Percentiles rank a stretch among this genome's conserved stretches.
These are phyloP conservation scores for Rhynchosporium secalis DNA, from an alignment of 2,329 filamentous ascomycete genomes.

Conservation along the genomic window DNA sequence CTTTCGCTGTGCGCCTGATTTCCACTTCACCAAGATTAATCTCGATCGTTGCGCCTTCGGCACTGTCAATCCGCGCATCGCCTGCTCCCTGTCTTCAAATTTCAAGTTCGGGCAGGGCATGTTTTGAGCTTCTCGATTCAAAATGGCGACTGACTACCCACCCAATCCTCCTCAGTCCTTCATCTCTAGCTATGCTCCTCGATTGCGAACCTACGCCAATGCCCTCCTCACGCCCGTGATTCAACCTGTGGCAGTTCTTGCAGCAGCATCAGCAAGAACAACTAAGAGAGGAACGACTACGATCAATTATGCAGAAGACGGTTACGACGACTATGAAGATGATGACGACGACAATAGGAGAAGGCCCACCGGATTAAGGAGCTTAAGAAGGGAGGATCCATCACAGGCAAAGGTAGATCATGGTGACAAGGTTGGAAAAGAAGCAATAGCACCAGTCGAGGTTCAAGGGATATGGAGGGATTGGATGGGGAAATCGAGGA, in stretches of 20 bases:
- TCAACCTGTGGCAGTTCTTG: slow-evolving; percentile 64
- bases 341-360: slow-evolving; percentile 71
- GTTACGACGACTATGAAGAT: slow-evolving; percentile 81
- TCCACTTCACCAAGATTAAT: background rate
- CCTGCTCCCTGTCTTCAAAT: slow-evolving; percentile 6
- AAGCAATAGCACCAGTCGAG: slow-evolving; percentile 74
- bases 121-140: slow-evolving; percentile 24
- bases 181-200: slow-evolving; percentile 87
- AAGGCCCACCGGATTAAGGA: slow-evolving; percentile 77
- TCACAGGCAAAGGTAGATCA: slow-evolving; percentile 63
- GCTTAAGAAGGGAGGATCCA: slow-evolving; percentile 73
- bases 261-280: slow-evolving; percentile 72
- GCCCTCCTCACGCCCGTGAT: slow-evolving; percentile 84
- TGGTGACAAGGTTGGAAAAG: slow-evolving; percentile 79
- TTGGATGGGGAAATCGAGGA: slow-evolving; percentile 80
- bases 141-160: slow-evolving; percentile 42
- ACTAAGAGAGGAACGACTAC: slow-evolving; percentile 96
- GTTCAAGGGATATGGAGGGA: slow-evolving; percentile 91
- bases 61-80: slow-evolving; percentile 23
- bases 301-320: slow-evolving; percentile 97
- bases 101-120: slow-evolving; percentile 22
- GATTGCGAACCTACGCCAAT: slow-evolving; percentile 87
- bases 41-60: slow-evolving; percentile 10
- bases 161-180: slow-evolving; percentile 69
- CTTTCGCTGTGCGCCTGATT: background rate